phyloP scores from a whole-genome alignment of 2,329 filamentous ascomycete species.

The Exophiala oligosperma region DNA sequence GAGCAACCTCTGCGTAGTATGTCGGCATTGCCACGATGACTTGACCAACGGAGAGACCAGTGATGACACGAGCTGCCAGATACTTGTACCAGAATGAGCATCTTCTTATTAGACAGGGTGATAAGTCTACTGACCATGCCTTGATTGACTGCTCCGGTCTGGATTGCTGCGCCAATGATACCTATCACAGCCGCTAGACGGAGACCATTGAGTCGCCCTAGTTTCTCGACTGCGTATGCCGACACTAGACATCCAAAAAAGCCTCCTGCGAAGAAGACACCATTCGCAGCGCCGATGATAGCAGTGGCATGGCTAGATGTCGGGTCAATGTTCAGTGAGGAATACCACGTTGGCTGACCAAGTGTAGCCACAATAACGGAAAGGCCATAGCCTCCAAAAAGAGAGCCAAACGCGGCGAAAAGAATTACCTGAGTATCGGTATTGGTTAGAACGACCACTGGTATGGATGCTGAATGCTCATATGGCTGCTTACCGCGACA shows the following conservation, averaged over 20 bases:
- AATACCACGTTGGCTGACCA: constrained; percentile 47
- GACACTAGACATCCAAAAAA: constrained; percentile 38
- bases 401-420: constrained; percentile 36
- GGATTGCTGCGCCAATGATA: constrained; percentile 33
- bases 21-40: constrained; percentile 21
- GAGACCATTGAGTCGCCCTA: constrained; percentile 39
- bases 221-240: constrained; percentile 39
- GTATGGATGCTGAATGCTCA: background rate
- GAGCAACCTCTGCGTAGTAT: constrained; percentile 32
- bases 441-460: background rate
- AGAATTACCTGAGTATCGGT: constrained; percentile 26
- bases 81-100: constrained; percentile 5
- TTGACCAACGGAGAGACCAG: constrained; percentile 3
- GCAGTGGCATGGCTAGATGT: constrained; percentile 43
- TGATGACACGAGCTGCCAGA: constrained; percentile 10
- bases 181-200: constrained; percentile 37
- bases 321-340: constrained; percentile 39
- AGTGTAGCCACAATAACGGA: constrained; percentile 44
- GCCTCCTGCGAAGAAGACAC: constrained; percentile 43
- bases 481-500: constrained; percentile 1
- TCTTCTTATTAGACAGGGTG: background rate
- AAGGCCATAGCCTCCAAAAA: constrained; percentile 33
- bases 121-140: background rate
- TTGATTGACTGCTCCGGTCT: constrained; percentile 6
- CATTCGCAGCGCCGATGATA: constrained; percentile 45